These are phyloP conservation scores for Cydonia oblonga DNA, from an alignment of 331 rosid species.

Conservation along the genomic window DNA sequence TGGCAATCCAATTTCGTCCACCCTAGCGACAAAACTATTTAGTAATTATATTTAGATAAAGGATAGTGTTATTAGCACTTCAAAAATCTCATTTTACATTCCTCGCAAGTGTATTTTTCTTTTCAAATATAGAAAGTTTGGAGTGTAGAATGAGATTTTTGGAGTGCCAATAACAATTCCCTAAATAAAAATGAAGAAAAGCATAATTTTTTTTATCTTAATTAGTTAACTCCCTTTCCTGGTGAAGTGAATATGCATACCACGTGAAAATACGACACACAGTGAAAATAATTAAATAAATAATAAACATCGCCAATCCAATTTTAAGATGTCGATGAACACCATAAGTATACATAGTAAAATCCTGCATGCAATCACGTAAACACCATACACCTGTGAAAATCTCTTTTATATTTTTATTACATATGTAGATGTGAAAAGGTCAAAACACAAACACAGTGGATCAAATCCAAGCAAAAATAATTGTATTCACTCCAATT, in stretches of 20 bases:
- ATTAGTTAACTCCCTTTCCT: not conserved
- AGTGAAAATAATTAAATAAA: no score
- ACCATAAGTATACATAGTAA: not conserved
- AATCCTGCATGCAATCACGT: not conserved
- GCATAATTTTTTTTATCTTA: not conserved
- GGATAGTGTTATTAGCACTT: no score
- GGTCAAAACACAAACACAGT: not conserved
- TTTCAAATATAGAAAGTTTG: no score
- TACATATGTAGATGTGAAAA: not conserved
- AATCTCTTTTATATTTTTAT: not conserved
- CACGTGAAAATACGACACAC: not conserved
- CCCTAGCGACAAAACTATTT: not conserved
- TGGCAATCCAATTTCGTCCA: conserved; percentile 15
- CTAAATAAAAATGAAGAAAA: no score
- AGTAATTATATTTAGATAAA: not conserved
- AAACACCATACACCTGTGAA: not conserved
- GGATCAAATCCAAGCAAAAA: not conserved
- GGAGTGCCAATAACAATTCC: no score
- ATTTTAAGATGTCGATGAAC: not conserved
- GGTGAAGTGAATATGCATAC: not conserved
- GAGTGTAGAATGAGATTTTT: no score
- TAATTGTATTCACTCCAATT: not conserved
- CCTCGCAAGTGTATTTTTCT: no score
- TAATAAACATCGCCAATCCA: not conserved
- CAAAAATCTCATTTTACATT: no score